Base-by-base conservation (phyloP, 169 alveolate genomes). In the Plasmodium relictum region DNA sequence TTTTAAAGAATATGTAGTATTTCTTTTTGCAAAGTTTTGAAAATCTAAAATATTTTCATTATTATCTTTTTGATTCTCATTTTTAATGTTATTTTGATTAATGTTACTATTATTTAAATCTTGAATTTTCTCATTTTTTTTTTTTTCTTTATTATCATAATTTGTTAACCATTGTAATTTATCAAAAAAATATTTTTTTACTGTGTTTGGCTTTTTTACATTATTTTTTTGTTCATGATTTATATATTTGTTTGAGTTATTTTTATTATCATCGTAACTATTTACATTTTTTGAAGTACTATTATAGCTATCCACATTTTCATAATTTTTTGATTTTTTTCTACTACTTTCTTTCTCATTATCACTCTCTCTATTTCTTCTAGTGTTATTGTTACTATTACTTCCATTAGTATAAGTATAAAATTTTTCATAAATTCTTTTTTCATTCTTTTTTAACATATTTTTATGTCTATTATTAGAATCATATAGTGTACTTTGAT, bases 391-490 rank as follows among this genome's bases (percentile, higher is more conserved):
- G 41, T 74, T 74, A 14, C 74, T 62, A 66, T 76, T 76, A 22
- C 74, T 39, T 31, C 70, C 41, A 41, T 63, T 65, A 16, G 56
- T 76, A 39, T 76, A 76, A 10, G 70, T n/a, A n/a, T 39, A 16
- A 0, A 76, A 74, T 20, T 62, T 76, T 44, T 76, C 89, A 56
- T 76, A 76, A n/a, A 76, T 62, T 31, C 89, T 52, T 16, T 76
- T 76, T 48, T 76, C 89, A 22, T 42, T 76, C 18, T 76, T 76
- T 42, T 76, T 76, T 0, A 70, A 56, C 4, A 42, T n/a, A 58
- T 73, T 58, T 4, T 24, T 56, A n/a, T 65, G 54, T 37, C 88
- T 48, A 14, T 44, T 20, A 63, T 22, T 63, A 7, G 45, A 24
- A 10, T 63, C 72, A 26, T 12, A 14, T 14, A 50, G 10, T n/a